These are phyloP conservation scores for Cetraspora pellucida DNA, from an alignment of 192 early-diverging fungal species.

Conservation along the genomic window DNA sequence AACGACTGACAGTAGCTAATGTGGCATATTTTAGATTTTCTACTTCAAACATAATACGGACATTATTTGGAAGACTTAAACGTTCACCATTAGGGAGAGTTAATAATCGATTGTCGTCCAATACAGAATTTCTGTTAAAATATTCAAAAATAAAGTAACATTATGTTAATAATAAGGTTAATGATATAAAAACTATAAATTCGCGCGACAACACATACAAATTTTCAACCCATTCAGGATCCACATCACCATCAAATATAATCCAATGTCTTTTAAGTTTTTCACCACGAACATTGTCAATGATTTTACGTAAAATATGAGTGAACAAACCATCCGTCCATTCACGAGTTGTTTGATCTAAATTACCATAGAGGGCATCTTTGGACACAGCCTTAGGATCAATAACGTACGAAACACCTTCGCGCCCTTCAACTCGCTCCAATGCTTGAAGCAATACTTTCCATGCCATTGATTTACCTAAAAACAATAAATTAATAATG, in stretches of 20 bases:
- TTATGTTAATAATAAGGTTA: background rate
- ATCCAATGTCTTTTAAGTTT: constrained; percentile 96
- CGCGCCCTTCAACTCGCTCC: constrained; percentile 84
- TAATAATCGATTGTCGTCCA: constrained; percentile 97
- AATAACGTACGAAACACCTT: constrained; percentile 92
- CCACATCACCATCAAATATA: constrained; percentile 99
- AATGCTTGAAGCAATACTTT: constrained; percentile 88
- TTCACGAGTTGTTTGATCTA: constrained; percentile 97
- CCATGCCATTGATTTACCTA: constrained; percentile 86
- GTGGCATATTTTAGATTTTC: constrained; percentile 98
- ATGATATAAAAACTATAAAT: background rate
- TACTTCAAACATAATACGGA: constrained; percentile 99
- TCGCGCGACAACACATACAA: constrained; percentile 62
- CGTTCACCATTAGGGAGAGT: constrained; percentile 99
- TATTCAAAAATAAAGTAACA: background rate
- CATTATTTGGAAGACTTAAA: constrained; percentile 90
- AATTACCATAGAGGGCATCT: constrained; percentile 93
- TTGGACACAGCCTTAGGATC: constrained; percentile 99
- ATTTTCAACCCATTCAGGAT: constrained; percentile 99
- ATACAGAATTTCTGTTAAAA: constrained; percentile 63
- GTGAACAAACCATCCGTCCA: constrained; percentile 99
- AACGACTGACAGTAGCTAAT: constrained; percentile 96
- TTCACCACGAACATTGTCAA: constrained; percentile 98
- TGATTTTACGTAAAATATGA: constrained; percentile 93
- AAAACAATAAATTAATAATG: too few species aligned